phyloP scores from a whole-genome alignment of 371 early-diverging fungal genomes.

The Circinella umbellata region DNA sequence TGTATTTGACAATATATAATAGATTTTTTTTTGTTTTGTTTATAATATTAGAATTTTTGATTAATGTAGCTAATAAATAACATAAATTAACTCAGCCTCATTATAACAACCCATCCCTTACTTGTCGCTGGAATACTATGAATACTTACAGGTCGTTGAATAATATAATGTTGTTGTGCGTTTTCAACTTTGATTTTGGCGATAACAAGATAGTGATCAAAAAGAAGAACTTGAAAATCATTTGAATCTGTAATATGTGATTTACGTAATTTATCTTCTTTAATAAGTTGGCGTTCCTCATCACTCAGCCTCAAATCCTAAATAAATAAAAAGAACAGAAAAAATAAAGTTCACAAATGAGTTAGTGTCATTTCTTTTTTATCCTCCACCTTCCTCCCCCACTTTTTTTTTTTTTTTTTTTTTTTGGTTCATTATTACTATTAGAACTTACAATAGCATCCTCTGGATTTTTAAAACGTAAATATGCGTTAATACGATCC shows the following conservation, averaged over 20 bases:
- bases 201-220: constrained; percentile 87
- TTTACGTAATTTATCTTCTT: constrained; percentile 76
- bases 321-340: not conserved
- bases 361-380: not conserved
- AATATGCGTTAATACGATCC: constrained; percentile 30
- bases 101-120: too few relatives aligned
- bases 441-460: constrained; percentile 70
- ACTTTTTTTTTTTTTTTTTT: too few relatives aligned
- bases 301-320: constrained; percentile 77
- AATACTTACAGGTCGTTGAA: constrained; percentile 30
- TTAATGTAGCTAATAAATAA: not conserved
- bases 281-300: constrained; percentile 74
- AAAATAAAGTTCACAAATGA: not conserved
- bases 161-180: constrained; percentile 32
- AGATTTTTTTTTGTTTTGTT: not conserved
- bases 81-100: not conserved
- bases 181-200: constrained; percentile 59
- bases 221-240: constrained; percentile 77
- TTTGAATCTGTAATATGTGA: constrained; percentile 55
- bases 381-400: too few relatives aligned
- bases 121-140: not conserved
- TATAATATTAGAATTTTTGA: not conserved
- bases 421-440: too few relatives aligned
- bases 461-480: constrained; percentile 30
- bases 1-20: not conserved